Conservation (phyloP, 257 asterid species). For the Parsonsia alboflavescens region DNA sequence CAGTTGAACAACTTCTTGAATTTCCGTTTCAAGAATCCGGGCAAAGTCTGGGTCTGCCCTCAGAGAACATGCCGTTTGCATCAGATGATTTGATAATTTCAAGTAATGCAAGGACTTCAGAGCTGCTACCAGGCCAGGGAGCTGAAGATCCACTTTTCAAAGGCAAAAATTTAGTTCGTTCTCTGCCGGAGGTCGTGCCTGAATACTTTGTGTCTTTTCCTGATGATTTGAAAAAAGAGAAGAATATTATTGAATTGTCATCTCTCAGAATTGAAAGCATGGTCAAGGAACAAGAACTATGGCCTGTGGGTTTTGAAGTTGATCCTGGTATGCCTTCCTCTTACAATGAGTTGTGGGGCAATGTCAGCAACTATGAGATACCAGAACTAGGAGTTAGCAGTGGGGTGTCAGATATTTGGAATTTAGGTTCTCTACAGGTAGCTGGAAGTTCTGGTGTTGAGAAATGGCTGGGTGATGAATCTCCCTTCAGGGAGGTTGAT, state of each 20-base stretch:
- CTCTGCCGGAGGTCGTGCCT: constrained; percentile 20
- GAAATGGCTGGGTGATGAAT: constrained; percentile 38
- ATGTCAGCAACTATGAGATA: constrained; percentile 28
- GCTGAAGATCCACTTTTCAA: constrained; percentile 10
- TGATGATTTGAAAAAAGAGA: constrained; percentile 35
- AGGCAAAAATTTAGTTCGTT: not conserved
- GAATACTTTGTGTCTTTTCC: constrained; percentile 40
- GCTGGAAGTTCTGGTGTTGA: constrained; percentile 45
- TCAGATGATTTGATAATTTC: constrained; percentile 24
- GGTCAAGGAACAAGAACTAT: constrained; percentile 32
- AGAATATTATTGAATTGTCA: constrained; percentile 19
- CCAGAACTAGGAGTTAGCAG: constrained; percentile 35
- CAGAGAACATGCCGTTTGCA: constrained; percentile 24
- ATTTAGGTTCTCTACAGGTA: constrained; percentile 34
- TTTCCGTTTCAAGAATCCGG: constrained; percentile 26
- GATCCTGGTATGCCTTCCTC: constrained; percentile 37
- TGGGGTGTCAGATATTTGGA: constrained; percentile 52
- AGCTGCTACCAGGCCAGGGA: constrained; percentile 20
- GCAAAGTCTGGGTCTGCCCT: constrained; percentile 3
- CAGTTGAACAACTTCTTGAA: constrained; percentile 22
- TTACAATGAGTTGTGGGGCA: constrained; percentile 39
- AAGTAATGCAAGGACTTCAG: constrained; percentile 30
- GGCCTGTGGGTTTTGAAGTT: constrained; percentile 40
- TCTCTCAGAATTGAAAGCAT: constrained; percentile 31
- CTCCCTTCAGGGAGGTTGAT: constrained; percentile 27